phyloP scores from a whole-genome alignment of 768 basidiomycete species.

The Lentinula aciculospora region DNA sequence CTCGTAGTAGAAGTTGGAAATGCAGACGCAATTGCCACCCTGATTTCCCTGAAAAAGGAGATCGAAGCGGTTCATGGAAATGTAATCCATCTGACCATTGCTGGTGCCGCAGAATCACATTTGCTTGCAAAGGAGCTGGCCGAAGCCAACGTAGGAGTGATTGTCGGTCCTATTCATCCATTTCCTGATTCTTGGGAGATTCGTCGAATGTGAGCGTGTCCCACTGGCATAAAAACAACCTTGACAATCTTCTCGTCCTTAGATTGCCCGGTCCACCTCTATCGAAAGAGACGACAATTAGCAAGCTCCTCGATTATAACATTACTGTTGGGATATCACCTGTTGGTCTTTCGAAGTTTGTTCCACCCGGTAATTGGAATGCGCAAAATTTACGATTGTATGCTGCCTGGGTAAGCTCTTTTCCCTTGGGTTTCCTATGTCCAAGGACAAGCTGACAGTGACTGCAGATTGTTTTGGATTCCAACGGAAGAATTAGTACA shows the following conservation, averaged over 20 bases:
- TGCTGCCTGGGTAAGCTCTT: conserved; percentile 39
- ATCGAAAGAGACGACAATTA: conserved; percentile 47
- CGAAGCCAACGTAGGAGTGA: conserved; percentile 60
- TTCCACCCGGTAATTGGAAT: conserved; percentile 35
- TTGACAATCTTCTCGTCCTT: background rate
- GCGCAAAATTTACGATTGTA: conserved; percentile 72
- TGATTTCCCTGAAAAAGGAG: conserved; percentile 56
- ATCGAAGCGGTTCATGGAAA: conserved; percentile 26
- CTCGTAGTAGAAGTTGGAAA: conserved; percentile 64
- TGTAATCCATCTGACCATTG: conserved; percentile 39
- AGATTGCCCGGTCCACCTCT: conserved; percentile 70
- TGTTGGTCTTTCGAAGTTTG: conserved; percentile 28
- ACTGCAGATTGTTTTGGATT: conserved; percentile 25
- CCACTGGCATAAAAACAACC: background rate
- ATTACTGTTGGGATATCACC: conserved; percentile 59
- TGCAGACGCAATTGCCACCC: conserved; percentile 71
- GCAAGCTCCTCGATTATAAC: conserved; percentile 47
- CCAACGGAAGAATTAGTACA: conserved; percentile 33
- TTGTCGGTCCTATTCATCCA: conserved; percentile 57
- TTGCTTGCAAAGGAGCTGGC: conserved; percentile 61
- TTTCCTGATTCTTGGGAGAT: conserved; percentile 62
- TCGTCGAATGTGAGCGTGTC: background rate
- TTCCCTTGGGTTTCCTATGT: background rate
- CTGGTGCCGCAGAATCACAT: conserved; percentile 57
- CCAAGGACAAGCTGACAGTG: background rate